Conservation (phyloP, 768 basidiomycete species). For the Trichaptum fuscoviolaceum region DNA sequence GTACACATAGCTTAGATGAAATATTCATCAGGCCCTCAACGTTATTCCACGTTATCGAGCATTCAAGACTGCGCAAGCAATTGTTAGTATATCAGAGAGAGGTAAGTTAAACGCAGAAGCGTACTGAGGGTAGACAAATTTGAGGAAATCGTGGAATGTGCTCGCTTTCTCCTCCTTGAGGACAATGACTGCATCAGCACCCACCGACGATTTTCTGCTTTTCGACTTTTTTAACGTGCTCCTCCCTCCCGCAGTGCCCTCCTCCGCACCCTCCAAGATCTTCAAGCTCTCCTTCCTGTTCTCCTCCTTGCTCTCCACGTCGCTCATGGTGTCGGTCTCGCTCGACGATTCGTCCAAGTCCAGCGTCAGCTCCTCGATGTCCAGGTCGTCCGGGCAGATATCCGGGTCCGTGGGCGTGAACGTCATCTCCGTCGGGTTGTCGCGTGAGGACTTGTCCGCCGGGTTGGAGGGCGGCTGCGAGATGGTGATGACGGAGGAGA, state of each 20-base stretch:
- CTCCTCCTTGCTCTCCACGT: conserved; percentile 22
- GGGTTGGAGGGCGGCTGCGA: conserved; percentile 65
- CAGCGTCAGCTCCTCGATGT: conserved; percentile 36
- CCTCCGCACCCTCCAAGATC: conserved; percentile 7
- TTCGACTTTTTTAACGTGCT: conserved; percentile 14
- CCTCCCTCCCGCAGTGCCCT: conserved; percentile 8
- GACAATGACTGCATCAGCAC: conserved; percentile 78
- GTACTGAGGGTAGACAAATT: conserved; percentile 91
- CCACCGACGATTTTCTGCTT: conserved; percentile 1
- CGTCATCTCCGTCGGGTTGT: conserved; percentile 45
- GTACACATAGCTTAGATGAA: conserved; percentile 82
- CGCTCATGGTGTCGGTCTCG: conserved; percentile 19
- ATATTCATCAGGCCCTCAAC: conserved; percentile 90
- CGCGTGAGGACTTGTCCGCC: conserved; percentile 33
- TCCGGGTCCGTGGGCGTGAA: conserved; percentile 57
- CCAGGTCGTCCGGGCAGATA: conserved; percentile 39
- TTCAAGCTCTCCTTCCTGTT: conserved; percentile 3
- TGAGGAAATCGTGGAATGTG: conserved; percentile 91
- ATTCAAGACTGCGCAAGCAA: conserved; percentile 56
- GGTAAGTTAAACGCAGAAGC: conserved; percentile 20
- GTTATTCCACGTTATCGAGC: conserved; percentile 94
- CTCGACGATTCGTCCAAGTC: conserved; percentile 21
- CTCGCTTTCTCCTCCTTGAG: conserved; percentile 88
- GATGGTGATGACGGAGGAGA: conserved; percentile 81
- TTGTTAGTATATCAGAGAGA: conserved; percentile 5